Evolutionary conservation across 192 early-diverging fungal species (phyloP).

Genomic region (Ambispora gerdemannii): DNA sequence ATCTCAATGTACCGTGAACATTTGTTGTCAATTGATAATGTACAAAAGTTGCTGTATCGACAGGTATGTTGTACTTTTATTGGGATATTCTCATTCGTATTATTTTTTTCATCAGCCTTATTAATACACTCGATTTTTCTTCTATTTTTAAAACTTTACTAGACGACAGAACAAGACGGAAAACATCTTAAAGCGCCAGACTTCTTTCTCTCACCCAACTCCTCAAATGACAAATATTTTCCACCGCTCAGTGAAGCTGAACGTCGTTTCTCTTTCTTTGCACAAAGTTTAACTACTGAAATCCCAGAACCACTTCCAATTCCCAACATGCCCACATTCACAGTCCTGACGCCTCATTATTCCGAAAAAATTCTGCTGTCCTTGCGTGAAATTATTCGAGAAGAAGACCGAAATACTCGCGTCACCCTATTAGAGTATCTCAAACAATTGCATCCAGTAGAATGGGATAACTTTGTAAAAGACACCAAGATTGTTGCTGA

Average conservation of each 20-base stretch:
- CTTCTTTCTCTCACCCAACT: slow-evolving; percentile 72
- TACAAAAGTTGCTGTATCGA: slow-evolving; percentile 71
- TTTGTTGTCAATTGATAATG: slow-evolving; percentile 69
- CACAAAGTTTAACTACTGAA: slow-evolving; percentile 76
- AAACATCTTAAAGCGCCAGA: slow-evolving; percentile 68
- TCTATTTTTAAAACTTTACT: neutral
- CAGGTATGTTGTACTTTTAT: slow-evolving; percentile 50
- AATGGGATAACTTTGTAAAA: slow-evolving; percentile 91
- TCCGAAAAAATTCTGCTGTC: slow-evolving; percentile 81
- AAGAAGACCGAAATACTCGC: slow-evolving; percentile 75
- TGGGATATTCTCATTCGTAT: no score
- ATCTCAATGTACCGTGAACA: slow-evolving; percentile 83
- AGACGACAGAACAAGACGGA: slow-evolving; percentile 41
- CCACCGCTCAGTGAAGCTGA: slow-evolving; percentile 75
- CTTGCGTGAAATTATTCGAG: slow-evolving; percentile 78
- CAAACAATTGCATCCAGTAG: slow-evolving; percentile 72
- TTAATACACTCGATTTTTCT: neutral
- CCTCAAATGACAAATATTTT: slow-evolving; percentile 69
- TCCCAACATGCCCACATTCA: slow-evolving; percentile 82
- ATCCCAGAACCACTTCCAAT: slow-evolving; percentile 77
- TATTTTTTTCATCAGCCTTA: neutral
- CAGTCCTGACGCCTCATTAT: slow-evolving; percentile 82
- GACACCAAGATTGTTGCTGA: slow-evolving; percentile 78
- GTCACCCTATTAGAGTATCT: slow-evolving; percentile 80
- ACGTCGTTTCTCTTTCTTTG: slow-evolving; percentile 82